Conservation (phyloP, 2,329 filamentous ascomycete genomes). For the Juglanconis oblonga region DNA sequence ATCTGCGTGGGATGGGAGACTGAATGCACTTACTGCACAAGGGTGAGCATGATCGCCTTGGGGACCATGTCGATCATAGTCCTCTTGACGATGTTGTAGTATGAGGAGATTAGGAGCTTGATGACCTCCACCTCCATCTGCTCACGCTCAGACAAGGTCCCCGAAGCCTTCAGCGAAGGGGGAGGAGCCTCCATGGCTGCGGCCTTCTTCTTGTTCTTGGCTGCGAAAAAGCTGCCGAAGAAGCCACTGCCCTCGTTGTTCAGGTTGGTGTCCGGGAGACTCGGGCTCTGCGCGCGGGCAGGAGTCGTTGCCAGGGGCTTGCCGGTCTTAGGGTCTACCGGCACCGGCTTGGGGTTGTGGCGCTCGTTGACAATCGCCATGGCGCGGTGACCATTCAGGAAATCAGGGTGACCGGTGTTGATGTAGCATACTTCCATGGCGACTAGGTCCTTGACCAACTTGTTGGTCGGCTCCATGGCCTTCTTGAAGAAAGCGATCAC, state of each 20-base stretch:
- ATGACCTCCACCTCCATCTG: conserved; percentile 97
- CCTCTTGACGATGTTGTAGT: conserved; percentile 96
- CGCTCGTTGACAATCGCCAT: conserved; percentile 98
- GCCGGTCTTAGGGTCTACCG: conserved; percentile 97
- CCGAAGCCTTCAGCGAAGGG: conserved; percentile 88
- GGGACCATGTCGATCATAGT: conserved; percentile 99
- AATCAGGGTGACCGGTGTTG: conserved; percentile 97
- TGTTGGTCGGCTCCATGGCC: conserved; percentile 96
- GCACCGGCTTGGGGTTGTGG: conserved; percentile 83
- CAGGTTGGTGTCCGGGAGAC: conserved; percentile 48
- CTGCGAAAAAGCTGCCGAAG: conserved; percentile 97
- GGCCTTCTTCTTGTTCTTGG: conserved; percentile 99
- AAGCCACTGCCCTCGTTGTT: conserved; percentile 68
- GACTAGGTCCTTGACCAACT: conserved; percentile 89
- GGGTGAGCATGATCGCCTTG: conserved; percentile 96
- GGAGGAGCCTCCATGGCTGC: conserved; percentile 98
- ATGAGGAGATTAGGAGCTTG: conserved; percentile 93
- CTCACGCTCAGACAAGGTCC: conserved; percentile 90
- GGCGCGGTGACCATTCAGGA: conserved; percentile 86
- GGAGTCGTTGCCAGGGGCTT: conserved; percentile 78
- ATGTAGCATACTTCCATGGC: conserved; percentile 96
- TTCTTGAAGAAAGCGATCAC: conserved; percentile 97
- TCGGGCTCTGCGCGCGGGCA: conserved; percentile 72
- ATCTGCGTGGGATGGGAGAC: neutral
- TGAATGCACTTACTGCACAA: conserved; percentile 74